Base-by-base conservation (phyloP, 495 filamentous ascomycete species). In the Aspergillus panamensis region DNA sequence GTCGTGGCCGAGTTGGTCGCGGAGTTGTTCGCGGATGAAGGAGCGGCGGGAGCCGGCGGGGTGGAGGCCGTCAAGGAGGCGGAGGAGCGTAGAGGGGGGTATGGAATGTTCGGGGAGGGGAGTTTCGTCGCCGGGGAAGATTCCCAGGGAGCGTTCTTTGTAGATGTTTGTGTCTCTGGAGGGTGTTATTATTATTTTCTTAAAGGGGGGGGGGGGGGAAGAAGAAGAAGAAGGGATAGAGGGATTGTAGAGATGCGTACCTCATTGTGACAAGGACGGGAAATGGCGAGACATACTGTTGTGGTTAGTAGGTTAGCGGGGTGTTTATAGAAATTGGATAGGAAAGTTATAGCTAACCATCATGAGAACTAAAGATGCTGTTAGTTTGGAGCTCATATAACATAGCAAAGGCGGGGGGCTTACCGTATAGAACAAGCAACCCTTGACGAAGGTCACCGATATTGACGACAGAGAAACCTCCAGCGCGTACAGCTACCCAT, bases 1-100 rank as follows among this genome's bases (percentile, higher is more conserved):
- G 63, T 96, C 92, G 70, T 95, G 90, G 33, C 88, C 85, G 8
- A 96, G 82, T 65, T 96, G 90, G 32, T 86, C 85, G 33, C 87
- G 84, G 9, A 96, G 78, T 59, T 96, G 76, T 61, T 82, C 76
- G 53, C 76, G 81, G 8, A 86, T 73, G 64, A 86, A 87, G 59
- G 82, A 82, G 48, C 75, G 68, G 53, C 76, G 75, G 3, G 80
- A 63, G 4, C 37, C 59, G 39, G 60, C 66, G 32, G 71, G 48
- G 30, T 62, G 56, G 31, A 67, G 65, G 32, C 67, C 63, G 1
- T 66, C 53, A 55, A 73, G 35, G 0, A 71, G 56, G 29, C 62
- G 59, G 51, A 73, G 64, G 16, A 67, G 25, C 1, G 66, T 59
- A 37, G 61, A 66, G 29, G 64, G 55, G 12, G 60, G 60, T 0